Conservation (phyloP, 768 basidiomycete genomes). For the Mycena pura region DNA sequence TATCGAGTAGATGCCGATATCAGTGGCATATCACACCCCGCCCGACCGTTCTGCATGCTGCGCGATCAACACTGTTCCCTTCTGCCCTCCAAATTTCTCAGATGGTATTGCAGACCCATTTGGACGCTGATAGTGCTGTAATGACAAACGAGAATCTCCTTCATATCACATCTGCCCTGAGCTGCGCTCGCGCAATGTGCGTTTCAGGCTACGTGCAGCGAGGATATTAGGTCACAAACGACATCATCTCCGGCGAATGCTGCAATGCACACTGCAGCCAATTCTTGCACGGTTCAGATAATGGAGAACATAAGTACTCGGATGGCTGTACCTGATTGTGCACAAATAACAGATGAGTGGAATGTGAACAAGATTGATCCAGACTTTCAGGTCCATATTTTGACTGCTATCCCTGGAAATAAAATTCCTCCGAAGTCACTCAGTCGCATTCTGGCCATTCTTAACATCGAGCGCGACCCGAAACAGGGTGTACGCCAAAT, state of each 20-base stretch:
- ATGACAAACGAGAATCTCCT: neutral
- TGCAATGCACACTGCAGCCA: too few relatives aligned
- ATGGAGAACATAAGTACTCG: neutral
- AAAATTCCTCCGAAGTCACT: neutral
- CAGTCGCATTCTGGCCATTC: neutral
- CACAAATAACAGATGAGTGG: constrained; percentile 2
- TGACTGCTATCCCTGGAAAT: neutral
- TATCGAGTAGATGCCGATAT: neutral
- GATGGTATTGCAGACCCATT: neutral
- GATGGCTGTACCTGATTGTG: neutral
- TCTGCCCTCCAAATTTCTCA: neutral
- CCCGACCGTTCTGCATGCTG: neutral
- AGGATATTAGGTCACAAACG: neutral
- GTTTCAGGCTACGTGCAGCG: neutral
- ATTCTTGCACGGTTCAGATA: neutral
- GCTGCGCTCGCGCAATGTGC: neutral
- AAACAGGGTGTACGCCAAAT: neutral
- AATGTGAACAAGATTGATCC: neutral
- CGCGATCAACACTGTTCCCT: neutral
- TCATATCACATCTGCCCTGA: neutral
- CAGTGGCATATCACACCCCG: neutral
- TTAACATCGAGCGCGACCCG: neutral
- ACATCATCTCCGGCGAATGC: constrained; percentile 1
- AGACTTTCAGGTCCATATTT: constrained; percentile 2
- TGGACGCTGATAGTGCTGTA: neutral